Evolutionary conservation across 495 filamentous ascomycete genomes (phyloP), one percentile per base, ranked within the genome.

Genomic region (Aspergillus haitiensis): DNA sequence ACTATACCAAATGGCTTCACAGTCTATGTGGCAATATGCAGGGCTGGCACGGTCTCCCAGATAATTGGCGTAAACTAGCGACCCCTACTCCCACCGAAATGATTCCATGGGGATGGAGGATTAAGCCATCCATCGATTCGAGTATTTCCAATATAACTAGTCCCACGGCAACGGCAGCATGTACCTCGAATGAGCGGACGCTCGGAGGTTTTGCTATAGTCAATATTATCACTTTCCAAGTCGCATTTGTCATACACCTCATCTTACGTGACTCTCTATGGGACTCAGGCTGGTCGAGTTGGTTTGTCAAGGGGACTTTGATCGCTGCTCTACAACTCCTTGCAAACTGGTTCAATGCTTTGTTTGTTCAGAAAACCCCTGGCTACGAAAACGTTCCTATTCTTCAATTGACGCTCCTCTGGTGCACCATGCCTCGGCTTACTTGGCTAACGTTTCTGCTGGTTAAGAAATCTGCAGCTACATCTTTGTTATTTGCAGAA

Each of bases 1-100:
- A 60, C 39, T 64, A 64, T 39, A n/a, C 56, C 35, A 56, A 64
- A 11, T 64, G 61, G 61, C 61, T 64, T 7, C 46, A 64, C 54
- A 31, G 47, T 56, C 56, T 64, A 18, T 64, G 61, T 46, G 56
- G 51, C 36, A 48, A 64, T 56, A 46, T 56, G 37, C 45, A 59
- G 32, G 56, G 56, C 46, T 64, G 61, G 61, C 46, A 60, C 37
- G 61, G 61, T 52, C 46, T 64, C 16, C 61, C 61, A 18, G 52
- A 60, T 53, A 56, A 60, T 31, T 64, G 61, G 61, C 56, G 46
- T 40, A 51, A 64, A 42, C 52, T 64, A 53, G 52, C 56, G 11
- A 52, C 34, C 33, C 61, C 61, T 52, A 64, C 56, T 6, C 51
- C 52, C 7, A 16, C 21, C 37, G 61, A 59, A 0, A 60, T 60